A percentile compares a stretch with the other conserved stretches of the same genome.
These are phyloP conservation scores for Intubia oerlemansii DNA, from an alignment of 2,329 filamentous ascomycete genomes.

Conservation along the genomic window DNA sequence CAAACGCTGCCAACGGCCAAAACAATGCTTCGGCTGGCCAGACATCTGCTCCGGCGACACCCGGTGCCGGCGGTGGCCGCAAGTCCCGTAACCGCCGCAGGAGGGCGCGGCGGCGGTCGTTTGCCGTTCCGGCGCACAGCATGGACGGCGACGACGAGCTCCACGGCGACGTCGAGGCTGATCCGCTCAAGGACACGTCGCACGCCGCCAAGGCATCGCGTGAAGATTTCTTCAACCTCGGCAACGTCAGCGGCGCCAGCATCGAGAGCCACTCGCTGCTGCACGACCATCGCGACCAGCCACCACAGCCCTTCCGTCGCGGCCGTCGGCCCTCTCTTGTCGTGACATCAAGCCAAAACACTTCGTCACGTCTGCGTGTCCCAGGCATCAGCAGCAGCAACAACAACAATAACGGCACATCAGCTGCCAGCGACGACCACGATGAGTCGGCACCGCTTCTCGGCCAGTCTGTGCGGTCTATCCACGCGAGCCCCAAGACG, in stretches of 20 bases:
- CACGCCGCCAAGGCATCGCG: slow-evolving; percentile 5
- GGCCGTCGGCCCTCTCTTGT: slow-evolving; percentile 35
- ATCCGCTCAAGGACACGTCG: slow-evolving; percentile 10
- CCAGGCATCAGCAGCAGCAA: slow-evolving; percentile 18
- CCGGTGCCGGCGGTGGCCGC: no score
- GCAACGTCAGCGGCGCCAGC: slow-evolving; percentile 61
- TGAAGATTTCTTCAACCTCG: slow-evolving; percentile 29
- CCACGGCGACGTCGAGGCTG: slow-evolving; percentile 33
- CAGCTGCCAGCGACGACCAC: slow-evolving; percentile 20
- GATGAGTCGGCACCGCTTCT: slow-evolving; percentile 34
- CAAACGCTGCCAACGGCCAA: no score
- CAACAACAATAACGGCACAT: slow-evolving; percentile 19
- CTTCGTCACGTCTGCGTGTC: neutral
- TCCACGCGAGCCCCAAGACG: no score
- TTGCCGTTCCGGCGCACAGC: slow-evolving; percentile 28
- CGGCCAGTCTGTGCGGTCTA: no score
- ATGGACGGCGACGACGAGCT: slow-evolving; percentile 1
- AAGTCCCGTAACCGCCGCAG: slow-evolving; percentile 59
- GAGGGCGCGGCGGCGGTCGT: slow-evolving; percentile 70
- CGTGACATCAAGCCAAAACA: slow-evolving; percentile 8
- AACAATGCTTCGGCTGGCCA: no score
- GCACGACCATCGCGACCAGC: slow-evolving; percentile 60
- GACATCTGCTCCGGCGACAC: no score
- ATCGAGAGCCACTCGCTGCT: slow-evolving; percentile 73
- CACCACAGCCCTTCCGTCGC: slow-evolving; percentile 32